Percentiles rank a stretch among this genome's conserved stretches.
Evolutionary conservation across 148 eudicot species (phyloP).

Genomic region (Cornus controversa): DNA sequence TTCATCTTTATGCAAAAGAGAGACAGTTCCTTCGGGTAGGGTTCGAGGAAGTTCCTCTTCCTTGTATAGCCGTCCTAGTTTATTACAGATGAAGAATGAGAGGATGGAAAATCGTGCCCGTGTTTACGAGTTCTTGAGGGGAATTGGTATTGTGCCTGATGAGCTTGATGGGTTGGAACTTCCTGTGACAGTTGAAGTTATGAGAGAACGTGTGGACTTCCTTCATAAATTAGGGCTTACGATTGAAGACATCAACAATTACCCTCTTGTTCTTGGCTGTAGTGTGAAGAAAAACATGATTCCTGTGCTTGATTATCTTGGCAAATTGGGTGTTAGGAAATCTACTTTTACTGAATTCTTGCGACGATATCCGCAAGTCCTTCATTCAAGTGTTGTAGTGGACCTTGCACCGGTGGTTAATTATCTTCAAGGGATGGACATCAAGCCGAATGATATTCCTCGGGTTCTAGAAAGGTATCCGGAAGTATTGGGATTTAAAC

Average conservation of each 20-base stretch:
- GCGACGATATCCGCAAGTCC: constrained; percentile 85
- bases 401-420: constrained; percentile 94
- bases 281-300: constrained; percentile 99
- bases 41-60: constrained; percentile 49
- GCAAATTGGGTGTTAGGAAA: constrained; percentile 82
- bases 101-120: constrained; percentile 70
- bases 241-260: constrained; percentile 85
- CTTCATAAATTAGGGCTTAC: constrained; percentile 85
- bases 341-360: constrained; percentile 76
- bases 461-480: constrained; percentile 87
- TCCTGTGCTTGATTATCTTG: constrained; percentile 97
- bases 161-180: constrained; percentile 97
- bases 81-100: constrained; percentile 78
- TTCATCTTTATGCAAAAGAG: constrained; percentile 35
- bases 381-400: constrained; percentile 93
- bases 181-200: constrained; percentile 94
- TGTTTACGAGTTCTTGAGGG: constrained; percentile 80
- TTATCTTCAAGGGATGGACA: constrained; percentile 87
- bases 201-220: constrained; percentile 91
- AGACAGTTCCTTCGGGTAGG: constrained; percentile 23
- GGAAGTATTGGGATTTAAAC: constrained; percentile 89
- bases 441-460: constrained; percentile 72
- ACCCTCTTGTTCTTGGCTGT: constrained; percentile 98
- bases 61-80: constrained; percentile 79
- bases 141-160: constrained; percentile 72